Evolutionary conservation across 352 stramenopile genomes (phyloP).

Genomic region (Phytophthora ohioensis): DNA sequence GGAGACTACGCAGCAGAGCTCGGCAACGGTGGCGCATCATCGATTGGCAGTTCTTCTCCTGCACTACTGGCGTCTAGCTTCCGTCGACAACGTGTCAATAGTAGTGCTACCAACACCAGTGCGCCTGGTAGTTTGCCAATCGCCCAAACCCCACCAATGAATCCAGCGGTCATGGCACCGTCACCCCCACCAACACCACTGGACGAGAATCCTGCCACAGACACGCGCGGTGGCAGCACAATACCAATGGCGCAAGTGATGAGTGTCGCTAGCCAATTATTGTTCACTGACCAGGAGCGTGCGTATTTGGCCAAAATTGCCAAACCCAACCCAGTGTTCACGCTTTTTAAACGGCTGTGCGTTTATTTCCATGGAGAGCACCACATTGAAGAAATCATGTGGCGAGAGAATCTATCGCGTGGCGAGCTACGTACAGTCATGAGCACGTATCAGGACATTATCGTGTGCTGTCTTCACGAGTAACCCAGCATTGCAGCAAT

Average conservation of each 20-base stretch:
- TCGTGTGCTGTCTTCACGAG: constrained; percentile 84
- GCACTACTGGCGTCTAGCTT: constrained; percentile 40
- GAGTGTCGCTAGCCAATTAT: constrained; percentile 50
- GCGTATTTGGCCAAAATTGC: constrained; percentile 85
- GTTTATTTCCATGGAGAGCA: constrained; percentile 90
- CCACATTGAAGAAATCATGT: constrained; percentile 92
- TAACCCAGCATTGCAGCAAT: constrained; percentile 28
- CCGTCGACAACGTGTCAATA: constrained; percentile 38
- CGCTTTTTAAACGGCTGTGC: constrained; percentile 83
- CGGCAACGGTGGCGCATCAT: constrained; percentile 19
- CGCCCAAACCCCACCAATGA: constrained; percentile 40
- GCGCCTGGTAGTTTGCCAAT: constrained; percentile 33
- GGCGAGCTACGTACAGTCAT: constrained; percentile 84
- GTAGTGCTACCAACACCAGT: constrained; percentile 37
- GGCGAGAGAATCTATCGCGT: constrained; percentile 84
- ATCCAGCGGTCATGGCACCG: constrained; percentile 30
- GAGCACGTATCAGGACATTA: constrained; percentile 88
- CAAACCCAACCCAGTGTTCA: constrained; percentile 81
- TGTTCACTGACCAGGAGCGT: constrained; percentile 72
- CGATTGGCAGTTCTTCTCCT: constrained; percentile 44
- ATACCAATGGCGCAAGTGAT: constrained; percentile 42
- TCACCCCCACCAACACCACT: constrained; percentile 29
- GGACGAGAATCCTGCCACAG: constrained; percentile 14
- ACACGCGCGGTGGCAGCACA: constrained; percentile 14
- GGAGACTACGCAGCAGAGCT: constrained; percentile 55